Conservation (phyloP, 805 yeast genomes). For the Spathaspora boniae region DNA sequence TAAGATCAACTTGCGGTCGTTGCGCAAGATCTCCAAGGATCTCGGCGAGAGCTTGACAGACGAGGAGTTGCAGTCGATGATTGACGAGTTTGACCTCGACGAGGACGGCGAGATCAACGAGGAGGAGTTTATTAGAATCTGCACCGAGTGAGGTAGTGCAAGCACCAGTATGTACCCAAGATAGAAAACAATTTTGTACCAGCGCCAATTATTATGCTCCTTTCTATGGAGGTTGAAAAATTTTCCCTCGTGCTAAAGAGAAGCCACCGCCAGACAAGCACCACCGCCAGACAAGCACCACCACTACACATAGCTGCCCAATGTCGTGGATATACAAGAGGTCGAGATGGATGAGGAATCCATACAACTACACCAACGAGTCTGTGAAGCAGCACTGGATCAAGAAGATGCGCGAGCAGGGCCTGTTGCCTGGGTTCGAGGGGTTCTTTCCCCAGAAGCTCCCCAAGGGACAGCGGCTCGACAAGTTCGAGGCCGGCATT, state of each 20-base stretch:
- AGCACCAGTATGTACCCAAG: background rate
- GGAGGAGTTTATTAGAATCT: conserved; percentile 85
- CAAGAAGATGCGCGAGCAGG: conserved; percentile 18
- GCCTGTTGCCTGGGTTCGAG: conserved; percentile 35
- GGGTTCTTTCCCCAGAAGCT: conserved; percentile 13
- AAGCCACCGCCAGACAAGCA: background rate
- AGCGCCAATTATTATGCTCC: background rate
- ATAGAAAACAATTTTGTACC: background rate
- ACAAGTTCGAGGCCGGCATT: conserved; percentile 52
- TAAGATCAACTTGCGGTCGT: conserved; percentile 72
- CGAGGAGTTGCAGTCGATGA: conserved; percentile 93
- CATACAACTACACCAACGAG: conserved; percentile 30
- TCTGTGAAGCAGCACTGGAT: conserved; percentile 25
- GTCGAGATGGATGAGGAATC: conserved; percentile 34
- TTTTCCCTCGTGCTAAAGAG: background rate
- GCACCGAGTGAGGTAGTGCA: conserved; percentile 73
- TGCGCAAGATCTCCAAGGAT: conserved; percentile 87
- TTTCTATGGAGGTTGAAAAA: conserved; percentile 5
- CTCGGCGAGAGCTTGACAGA: conserved; percentile 89
- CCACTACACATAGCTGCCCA: conserved; percentile 27
- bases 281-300: conserved; percentile 9
- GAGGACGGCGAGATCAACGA: conserved; percentile 94
- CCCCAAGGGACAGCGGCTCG: conserved; percentile 32
- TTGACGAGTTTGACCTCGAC: conserved; percentile 93
- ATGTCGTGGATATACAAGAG: conserved; percentile 17